These are phyloP conservation scores for Epichloe baconii DNA, from an alignment of 2,329 filamentous ascomycete species.

Conservation along the genomic window DNA sequence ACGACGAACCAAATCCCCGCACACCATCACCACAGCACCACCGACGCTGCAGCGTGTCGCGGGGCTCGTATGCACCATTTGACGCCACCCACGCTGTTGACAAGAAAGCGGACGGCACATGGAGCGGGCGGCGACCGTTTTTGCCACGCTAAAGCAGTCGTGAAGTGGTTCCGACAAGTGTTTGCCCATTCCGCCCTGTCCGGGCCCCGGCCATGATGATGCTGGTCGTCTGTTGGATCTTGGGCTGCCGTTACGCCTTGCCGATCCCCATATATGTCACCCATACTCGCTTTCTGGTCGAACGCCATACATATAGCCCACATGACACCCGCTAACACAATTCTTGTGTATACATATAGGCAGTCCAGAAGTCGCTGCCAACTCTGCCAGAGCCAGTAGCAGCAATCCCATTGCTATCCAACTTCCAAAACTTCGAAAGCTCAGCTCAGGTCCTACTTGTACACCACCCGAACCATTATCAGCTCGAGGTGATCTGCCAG, in stretches of 20 bases:
- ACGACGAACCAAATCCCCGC: background rate
- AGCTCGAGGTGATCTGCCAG: constrained; percentile 43
- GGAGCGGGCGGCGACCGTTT: background rate
- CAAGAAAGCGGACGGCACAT: background rate
- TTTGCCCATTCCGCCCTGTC: background rate
- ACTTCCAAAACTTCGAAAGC: constrained; percentile 28
- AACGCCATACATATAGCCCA: background rate
- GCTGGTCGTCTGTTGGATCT: constrained; percentile 4
- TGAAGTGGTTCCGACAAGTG: constrained; percentile 9
- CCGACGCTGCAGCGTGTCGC: background rate
- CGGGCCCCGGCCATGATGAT: constrained; percentile 4
- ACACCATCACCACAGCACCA: background rate
- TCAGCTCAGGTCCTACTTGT: constrained; percentile 26
- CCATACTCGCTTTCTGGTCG: background rate
- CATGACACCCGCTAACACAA: background rate
- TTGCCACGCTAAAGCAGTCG: background rate
- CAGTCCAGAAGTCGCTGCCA: constrained; percentile 2
- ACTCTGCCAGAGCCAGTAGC: constrained; percentile 10
- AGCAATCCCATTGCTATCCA: constrained; percentile 43
- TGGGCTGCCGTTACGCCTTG: background rate
- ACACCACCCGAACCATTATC: constrained; percentile 39
- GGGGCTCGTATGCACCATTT: background rate
- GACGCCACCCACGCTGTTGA: constrained; percentile 1
- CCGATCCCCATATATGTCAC: constrained; percentile 5
- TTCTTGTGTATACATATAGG: background rate